Evolutionary conservation across 2,329 filamentous ascomycete genomes (phyloP).

Genomic region (Boeremia exigua): DNA sequence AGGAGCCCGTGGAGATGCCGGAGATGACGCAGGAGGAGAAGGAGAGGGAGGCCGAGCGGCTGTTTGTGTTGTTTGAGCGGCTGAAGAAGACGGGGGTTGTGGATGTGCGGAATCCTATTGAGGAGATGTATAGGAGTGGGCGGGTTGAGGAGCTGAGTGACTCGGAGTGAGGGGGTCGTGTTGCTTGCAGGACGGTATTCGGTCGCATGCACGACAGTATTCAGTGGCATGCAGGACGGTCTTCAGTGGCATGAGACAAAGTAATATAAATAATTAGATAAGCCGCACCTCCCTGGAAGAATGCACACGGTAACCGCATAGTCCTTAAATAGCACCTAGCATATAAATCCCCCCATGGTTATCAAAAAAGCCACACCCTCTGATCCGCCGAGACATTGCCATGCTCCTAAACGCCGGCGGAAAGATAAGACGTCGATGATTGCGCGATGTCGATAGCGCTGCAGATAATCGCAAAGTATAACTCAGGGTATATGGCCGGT

Average conservation of each 20-base stretch:
- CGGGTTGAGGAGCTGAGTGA: constrained; percentile 73
- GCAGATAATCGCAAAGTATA: neutral
- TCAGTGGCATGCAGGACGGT: too few species aligned
- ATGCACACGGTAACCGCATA: neutral
- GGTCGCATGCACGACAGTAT: too few species aligned
- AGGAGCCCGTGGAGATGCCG: constrained; percentile 64
- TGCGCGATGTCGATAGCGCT: neutral
- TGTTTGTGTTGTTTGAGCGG: constrained; percentile 89
- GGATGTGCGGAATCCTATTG: constrained; percentile 79
- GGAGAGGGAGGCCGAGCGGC: constrained; percentile 83
- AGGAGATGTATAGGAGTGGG: constrained; percentile 71
- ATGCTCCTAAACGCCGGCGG: neutral
- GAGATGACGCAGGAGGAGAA: constrained; percentile 93
- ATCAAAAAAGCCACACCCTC: neutral
- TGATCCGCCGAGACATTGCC: neutral
- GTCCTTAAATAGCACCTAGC: neutral
- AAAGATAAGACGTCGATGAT: neutral
- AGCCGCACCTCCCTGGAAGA: neutral
- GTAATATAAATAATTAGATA: neutral
- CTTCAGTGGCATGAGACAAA: neutral
- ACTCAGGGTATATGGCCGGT: neutral
- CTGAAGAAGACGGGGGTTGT: constrained; percentile 78
- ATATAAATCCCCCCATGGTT: neutral
- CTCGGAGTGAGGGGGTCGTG: constrained; percentile 26
- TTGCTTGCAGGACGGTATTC: too few species aligned